Evolutionary conservation across 2,329 filamentous ascomycete genomes (phyloP), one percentile per base, ranked within the genome.

Genomic region (Penicillium palitans): DNA sequence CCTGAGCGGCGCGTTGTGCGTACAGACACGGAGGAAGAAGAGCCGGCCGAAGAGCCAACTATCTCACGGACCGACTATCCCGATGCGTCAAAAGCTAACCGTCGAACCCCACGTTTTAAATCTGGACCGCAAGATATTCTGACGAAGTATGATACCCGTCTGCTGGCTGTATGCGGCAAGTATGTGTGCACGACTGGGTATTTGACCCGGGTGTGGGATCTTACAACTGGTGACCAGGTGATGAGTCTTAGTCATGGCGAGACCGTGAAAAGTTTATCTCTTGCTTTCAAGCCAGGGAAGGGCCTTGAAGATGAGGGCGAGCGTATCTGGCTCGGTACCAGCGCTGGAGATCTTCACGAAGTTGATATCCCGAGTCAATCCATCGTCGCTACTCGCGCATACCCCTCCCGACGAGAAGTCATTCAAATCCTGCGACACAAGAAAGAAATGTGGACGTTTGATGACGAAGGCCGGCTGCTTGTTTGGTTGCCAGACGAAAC

Each of bases 361-460:
- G 84, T 96, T 45, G 93, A 99, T 72, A 85, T 98, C 55, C 79
- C 81, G 2, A 87, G 87, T 0, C 88, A 93, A 69, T 85, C 83
- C 37, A 81, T 96, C 46, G 80, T 90, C 15, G 81, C 83, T 29
- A 89, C 83, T 19, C 90, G 89, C 67, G 78, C 84, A 51, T 90
- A 90, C 2, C 95, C 98, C 68, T 86, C 87, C 8, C 86, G 90
- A 42, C 83, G 87, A 61, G 90, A 96, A 66, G 84, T 99, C 51
- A 84, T 90, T 62, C 91, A 87, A 67, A 96, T 99, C 42, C 89
- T 91, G 70, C 87, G 95, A 40, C 89, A 96, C 73, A 88, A 86
- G 61, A 91, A 91, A 65, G 90, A 97, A 69, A 85, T 99, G 72
- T 99, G 95, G 95, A 93, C 93, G 0, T 75, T 99, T 48, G 95